phyloP scores from a whole-genome alignment of 805 yeast species.

The Lachancea fermentati region DNA sequence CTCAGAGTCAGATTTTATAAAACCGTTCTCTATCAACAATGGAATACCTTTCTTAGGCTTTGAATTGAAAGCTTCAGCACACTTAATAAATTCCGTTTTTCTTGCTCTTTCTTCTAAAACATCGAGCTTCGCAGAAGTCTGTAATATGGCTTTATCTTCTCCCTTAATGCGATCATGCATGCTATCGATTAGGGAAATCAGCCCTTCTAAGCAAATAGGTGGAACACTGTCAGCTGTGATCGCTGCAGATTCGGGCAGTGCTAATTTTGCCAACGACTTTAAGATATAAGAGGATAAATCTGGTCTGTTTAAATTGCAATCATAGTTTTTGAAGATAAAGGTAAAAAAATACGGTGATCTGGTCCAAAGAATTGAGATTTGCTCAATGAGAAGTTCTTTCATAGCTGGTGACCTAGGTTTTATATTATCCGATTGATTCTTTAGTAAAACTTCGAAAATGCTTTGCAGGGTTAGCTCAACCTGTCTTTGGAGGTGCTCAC shows the following conservation, averaged over 20 bases:
- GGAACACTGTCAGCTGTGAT: constrained; percentile 83
- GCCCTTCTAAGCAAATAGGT: constrained; percentile 86
- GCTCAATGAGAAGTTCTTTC: constrained; percentile 80
- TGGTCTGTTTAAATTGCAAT: constrained; percentile 82
- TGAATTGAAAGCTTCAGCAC: constrained; percentile 70
- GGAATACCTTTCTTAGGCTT: constrained; percentile 73
- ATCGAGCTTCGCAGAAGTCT: constrained; percentile 13
- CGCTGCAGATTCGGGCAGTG: constrained; percentile 80
- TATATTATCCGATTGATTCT: constrained; percentile 7
- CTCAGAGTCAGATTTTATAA: constrained; percentile 50
- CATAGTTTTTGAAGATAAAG: constrained; percentile 72
- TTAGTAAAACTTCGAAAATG: constrained; percentile 51
- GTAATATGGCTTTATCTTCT: constrained; percentile 5
- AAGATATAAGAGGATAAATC: constrained; percentile 67
- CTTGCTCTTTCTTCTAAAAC: constrained; percentile 33
- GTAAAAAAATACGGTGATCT: constrained; percentile 75
- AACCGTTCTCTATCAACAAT: constrained; percentile 56
- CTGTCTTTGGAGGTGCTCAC: constrained; percentile 66
- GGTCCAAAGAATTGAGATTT: constrained; percentile 75
- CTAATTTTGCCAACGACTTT: constrained; percentile 65
- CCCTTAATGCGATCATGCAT: constrained; percentile 42
- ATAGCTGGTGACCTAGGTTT: constrained; percentile 38
- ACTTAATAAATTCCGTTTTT: constrained; percentile 72
- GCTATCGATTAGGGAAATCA: constrained; percentile 63
- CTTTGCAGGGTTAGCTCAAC: constrained; percentile 66